Percentiles rank a stretch among this genome's conserved stretches.
Conservation (phyloP, 306 rosid species). For the Citrullus colocynthis region DNA sequence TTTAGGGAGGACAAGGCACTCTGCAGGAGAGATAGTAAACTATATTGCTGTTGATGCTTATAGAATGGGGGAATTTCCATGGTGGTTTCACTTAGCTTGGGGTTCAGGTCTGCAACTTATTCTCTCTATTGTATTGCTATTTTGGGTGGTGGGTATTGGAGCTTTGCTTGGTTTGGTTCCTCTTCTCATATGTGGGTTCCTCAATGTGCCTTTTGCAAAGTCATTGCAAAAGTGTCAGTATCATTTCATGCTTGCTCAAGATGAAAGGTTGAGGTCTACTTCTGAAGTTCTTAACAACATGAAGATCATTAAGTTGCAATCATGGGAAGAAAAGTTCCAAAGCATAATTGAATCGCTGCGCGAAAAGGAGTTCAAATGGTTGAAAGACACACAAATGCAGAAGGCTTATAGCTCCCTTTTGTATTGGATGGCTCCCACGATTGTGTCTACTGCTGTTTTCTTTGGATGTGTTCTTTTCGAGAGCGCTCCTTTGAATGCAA, state of each 20-base stretch:
- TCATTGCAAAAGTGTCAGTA: constrained; percentile 40
- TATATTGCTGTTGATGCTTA: constrained; percentile 75
- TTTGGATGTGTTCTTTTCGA: constrained; percentile 31
- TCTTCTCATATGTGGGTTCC: constrained; percentile 39
- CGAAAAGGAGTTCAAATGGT: constrained; percentile 48
- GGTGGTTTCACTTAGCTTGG: constrained; percentile 73
- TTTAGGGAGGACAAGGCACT: constrained; percentile 42
- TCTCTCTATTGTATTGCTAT: constrained; percentile 32
- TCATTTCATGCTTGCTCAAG: constrained; percentile 60
- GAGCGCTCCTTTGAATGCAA: constrained; percentile 59
- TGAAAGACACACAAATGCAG: constrained; percentile 26
- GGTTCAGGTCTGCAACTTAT: constrained; percentile 24
- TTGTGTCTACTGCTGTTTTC: constrained; percentile 48
- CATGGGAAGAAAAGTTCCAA: constrained; percentile 74
- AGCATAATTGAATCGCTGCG: constrained; percentile 29
- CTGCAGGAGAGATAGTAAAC: constrained; percentile 66
- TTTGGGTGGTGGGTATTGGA: constrained; percentile 45
- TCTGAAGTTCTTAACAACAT: constrained; percentile 70
- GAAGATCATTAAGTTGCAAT: constrained; percentile 71
- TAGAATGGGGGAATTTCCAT: constrained; percentile 74
- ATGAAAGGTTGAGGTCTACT: constrained; percentile 60
- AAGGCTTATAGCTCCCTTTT: constrained; percentile 28
- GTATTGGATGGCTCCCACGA: constrained; percentile 66
- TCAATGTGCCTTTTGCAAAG: constrained; percentile 53
- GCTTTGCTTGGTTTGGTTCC: constrained; percentile 59